phyloP scores from a whole-genome alignment of 345 rosid species.

The Turnera subulata region DNA sequence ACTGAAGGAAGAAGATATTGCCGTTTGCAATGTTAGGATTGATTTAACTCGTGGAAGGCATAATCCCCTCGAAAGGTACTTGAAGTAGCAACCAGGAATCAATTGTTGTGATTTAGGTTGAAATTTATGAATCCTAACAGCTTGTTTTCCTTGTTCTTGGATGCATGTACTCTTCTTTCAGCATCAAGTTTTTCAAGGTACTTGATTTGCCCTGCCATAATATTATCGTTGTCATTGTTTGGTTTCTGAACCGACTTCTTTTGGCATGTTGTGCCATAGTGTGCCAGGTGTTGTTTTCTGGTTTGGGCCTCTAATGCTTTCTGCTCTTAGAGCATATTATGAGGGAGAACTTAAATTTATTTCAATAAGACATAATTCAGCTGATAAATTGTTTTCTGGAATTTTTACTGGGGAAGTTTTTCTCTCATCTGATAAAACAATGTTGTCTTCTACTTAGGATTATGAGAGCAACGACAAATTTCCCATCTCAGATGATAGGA shows the following conservation, averaged over 20 bases:
- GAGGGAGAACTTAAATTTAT: neutral
- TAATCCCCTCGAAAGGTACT: constrained; percentile 87
- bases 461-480: constrained; percentile 76
- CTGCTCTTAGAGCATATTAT: neutral
- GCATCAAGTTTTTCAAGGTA: constrained; percentile 97
- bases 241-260: neutral
- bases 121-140: constrained; percentile 7
- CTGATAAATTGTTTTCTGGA: too few relatives aligned
- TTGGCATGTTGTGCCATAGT: too few relatives aligned
- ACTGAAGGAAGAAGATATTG: constrained; percentile 71
- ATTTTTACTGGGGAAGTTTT: too few relatives aligned
- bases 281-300: too few relatives aligned
- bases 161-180: constrained; percentile 31
- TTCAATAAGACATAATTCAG: neutral
- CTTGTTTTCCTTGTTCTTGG: constrained; percentile 6
- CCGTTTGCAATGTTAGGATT: constrained; percentile 76
- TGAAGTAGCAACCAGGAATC: constrained; percentile 5
- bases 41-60: constrained; percentile 85
- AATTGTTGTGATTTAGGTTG: neutral
- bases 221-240: neutral
- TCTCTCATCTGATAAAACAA: too few relatives aligned
- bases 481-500: constrained; percentile 57
- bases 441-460: constrained; percentile 47
- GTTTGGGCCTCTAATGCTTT: too few relatives aligned
- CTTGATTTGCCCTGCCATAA: constrained; percentile 2